Evolutionary conservation across 176 grass and related monocot genomes (phyloP).

Genomic region (Hordeum marinum): DNA sequence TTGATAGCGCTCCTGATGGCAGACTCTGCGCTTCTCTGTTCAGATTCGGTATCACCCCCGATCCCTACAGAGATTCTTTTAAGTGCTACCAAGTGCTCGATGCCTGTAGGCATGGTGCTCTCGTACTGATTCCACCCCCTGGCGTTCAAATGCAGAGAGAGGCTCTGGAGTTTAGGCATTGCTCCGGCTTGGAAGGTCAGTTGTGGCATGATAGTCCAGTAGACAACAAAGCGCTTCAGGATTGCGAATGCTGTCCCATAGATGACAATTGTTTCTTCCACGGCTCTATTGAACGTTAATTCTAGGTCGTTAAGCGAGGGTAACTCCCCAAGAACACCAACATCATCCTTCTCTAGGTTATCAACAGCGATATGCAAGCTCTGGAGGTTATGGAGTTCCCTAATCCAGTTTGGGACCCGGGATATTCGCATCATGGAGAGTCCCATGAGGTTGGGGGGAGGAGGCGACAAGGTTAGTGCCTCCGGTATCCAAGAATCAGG

Average conservation of each 20-base stretch:
- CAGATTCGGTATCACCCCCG: background rate
- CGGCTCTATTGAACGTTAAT: background rate
- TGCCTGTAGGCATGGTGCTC: background rate
- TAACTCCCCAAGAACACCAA: background rate
- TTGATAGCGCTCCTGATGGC: background rate
- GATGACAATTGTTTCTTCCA: background rate
- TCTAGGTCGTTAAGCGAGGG: background rate
- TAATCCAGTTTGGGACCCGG: background rate
- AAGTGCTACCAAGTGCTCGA: background rate
- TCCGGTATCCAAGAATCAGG: slow-evolving; percentile 4
- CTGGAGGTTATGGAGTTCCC: background rate
- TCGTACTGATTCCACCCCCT: background rate
- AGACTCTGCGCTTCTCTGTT: background rate
- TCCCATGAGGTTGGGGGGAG: background rate
- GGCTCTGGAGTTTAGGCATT: background rate
- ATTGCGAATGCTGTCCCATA: background rate
- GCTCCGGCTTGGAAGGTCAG: background rate
- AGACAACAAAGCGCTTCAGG: background rate
- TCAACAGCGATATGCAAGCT: background rate
- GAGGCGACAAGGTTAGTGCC: background rate
- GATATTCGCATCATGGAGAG: background rate
- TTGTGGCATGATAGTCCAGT: background rate
- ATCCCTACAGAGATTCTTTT: background rate
- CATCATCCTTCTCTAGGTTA: background rate
- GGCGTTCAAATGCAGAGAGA: background rate